Conservation (phyloP, 2,329 filamentous ascomycete genomes). For the Knufia fluminis region DNA sequence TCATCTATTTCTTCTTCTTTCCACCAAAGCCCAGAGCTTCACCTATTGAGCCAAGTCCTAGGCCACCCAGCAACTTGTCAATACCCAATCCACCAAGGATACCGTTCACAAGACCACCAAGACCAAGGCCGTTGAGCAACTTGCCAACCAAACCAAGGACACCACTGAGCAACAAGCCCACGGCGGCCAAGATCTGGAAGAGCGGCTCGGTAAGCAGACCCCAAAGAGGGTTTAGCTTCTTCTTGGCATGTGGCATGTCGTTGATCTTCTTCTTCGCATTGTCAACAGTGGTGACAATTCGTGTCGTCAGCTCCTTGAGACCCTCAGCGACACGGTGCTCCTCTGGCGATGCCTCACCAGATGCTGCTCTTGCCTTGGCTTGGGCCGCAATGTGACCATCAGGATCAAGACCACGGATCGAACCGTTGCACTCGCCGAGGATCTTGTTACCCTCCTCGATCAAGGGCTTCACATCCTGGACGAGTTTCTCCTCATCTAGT, state of each 20-base stretch:
- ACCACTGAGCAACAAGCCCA: slow-evolving; percentile 71
- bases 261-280: slow-evolving; percentile 79
- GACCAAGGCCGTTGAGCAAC: slow-evolving; percentile 68
- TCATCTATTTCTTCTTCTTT: slow-evolving; percentile 45
- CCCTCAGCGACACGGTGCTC: slow-evolving; percentile 76
- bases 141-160: slow-evolving; percentile 78
- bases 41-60: slow-evolving; percentile 53
- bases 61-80: slow-evolving; percentile 61
- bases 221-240: slow-evolving; percentile 88
- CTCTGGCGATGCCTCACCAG: slow-evolving; percentile 68
- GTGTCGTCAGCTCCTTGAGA: slow-evolving; percentile 74
- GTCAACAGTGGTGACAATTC: slow-evolving; percentile 74
- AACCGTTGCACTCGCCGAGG: slow-evolving; percentile 75
- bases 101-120: slow-evolving; percentile 71
- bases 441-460: slow-evolving; percentile 79
- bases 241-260: slow-evolving; percentile 90
- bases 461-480: slow-evolving; percentile 71
- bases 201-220: slow-evolving; percentile 71
- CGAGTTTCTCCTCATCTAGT: slow-evolving; percentile 79
- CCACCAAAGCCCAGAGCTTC: slow-evolving; percentile 44
- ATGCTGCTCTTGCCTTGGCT: slow-evolving; percentile 70
- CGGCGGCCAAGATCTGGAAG: slow-evolving; percentile 85
- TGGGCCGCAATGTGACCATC: slow-evolving; percentile 77
- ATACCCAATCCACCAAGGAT: slow-evolving; percentile 69
- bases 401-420: slow-evolving; percentile 78